Conservation (phyloP, 2,329 filamentous ascomycete species). For the Dichotomopilus funicola region DNA sequence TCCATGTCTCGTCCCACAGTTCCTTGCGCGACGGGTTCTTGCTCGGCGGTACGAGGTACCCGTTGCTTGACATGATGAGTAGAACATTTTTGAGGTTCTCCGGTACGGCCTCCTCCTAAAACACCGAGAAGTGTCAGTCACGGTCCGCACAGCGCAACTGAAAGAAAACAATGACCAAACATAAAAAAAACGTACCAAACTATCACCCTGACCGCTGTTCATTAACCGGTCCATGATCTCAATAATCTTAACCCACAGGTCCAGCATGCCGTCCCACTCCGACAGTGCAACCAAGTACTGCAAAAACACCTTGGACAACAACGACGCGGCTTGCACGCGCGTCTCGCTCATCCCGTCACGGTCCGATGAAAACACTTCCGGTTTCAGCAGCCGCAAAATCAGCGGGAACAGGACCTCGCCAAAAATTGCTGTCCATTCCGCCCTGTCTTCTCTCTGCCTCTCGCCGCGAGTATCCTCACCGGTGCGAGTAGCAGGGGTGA, state of each 20-base stretch:
- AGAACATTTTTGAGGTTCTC: conserved; percentile 96
- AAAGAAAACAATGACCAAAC: background rate
- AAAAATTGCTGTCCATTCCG: conserved; percentile 94
- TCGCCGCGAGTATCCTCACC: no score
- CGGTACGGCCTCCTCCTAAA: conserved; percentile 83
- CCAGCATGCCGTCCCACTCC: conserved; percentile 81
- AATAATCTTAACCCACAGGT: conserved; percentile 86
- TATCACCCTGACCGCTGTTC: conserved; percentile 90
- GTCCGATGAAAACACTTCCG: conserved; percentile 89
- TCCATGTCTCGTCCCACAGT: conserved; percentile 58
- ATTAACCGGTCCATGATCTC: conserved; percentile 93
- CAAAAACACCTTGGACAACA: conserved; percentile 91
- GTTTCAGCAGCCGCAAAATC: conserved; percentile 79
- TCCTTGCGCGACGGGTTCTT: conserved; percentile 48
- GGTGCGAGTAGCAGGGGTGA: no score
- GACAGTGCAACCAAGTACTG: conserved; percentile 83
- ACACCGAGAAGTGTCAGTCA: background rate
- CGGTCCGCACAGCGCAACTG: background rate
- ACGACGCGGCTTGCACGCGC: conserved; percentile 79
- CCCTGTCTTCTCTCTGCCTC: conserved; percentile 49
- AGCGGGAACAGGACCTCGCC: conserved; percentile 88
- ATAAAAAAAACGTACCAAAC: conserved; percentile 55
- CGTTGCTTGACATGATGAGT: conserved; percentile 87
- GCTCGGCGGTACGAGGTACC: conserved; percentile 68
- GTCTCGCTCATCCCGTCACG: conserved; percentile 93